Percentiles rank a stretch among this genome's conserved stretches.
Evolutionary conservation across 805 yeast genomes (phyloP).

Genomic region (Allodekkera sacchari): DNA sequence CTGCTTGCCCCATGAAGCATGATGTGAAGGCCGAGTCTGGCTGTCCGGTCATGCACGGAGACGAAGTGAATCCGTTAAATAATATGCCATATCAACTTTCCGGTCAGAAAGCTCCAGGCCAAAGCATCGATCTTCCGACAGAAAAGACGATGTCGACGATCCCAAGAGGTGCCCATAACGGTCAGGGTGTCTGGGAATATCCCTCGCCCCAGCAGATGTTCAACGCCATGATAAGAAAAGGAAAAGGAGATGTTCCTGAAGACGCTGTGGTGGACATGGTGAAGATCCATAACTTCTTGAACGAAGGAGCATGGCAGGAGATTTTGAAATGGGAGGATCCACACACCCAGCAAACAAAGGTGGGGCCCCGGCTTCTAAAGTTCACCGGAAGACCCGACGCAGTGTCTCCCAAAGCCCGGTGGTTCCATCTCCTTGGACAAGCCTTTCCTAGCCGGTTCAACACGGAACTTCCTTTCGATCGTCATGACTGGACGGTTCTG

Average conservation of each 20-base stretch:
- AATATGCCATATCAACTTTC: constrained; percentile 79
- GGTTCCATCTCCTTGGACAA: constrained; percentile 56
- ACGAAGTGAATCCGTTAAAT: constrained; percentile 67
- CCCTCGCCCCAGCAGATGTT: constrained; percentile 99
- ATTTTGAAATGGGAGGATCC: constrained; percentile 85
- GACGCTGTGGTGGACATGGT: constrained; percentile 97
- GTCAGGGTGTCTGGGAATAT: constrained; percentile 89
- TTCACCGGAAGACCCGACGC: constrained; percentile 92
- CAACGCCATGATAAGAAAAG: constrained; percentile 93
- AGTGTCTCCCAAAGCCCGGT: constrained; percentile 74
- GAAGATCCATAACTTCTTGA: constrained; percentile 88
- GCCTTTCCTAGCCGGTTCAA: constrained; percentile 67
- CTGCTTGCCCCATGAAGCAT: constrained; percentile 27
- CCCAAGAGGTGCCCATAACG: constrained; percentile 65
- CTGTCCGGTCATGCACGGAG: constrained; percentile 26
- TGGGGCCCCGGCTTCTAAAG: constrained; percentile 68
- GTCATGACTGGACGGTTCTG: constrained; percentile 97
- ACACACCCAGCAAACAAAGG: constrained; percentile 44
- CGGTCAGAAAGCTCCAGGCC: constrained; percentile 67
- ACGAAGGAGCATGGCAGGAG: constrained; percentile 97
- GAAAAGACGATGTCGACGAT: constrained; percentile 78
- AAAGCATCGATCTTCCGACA: constrained; percentile 68
- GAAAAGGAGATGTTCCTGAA: constrained; percentile 85
- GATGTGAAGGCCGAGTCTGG: constrained; percentile 11
- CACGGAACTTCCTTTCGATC: constrained; percentile 85